phyloP scores from a whole-genome alignment of 2,329 filamentous ascomycete genomes.

The Colletotrichum euphorbiae region DNA sequence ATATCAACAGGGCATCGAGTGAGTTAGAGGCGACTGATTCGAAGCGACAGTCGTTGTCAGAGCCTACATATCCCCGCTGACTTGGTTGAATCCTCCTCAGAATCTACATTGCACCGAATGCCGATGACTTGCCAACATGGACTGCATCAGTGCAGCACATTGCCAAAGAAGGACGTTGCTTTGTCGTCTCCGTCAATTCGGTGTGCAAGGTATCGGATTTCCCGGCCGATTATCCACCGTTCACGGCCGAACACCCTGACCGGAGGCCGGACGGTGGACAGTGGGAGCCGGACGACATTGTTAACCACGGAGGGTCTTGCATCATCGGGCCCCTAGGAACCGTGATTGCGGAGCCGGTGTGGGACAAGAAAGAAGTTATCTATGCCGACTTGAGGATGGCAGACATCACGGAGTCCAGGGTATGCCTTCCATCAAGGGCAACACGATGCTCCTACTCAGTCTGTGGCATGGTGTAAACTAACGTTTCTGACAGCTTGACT shows the following conservation, averaged over 20 bases:
- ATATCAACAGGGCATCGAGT: conserved; percentile 57
- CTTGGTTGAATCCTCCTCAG: conserved; percentile 31
- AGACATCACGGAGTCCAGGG: conserved; percentile 52
- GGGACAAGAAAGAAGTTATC: conserved; percentile 53
- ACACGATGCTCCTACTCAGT: background rate
- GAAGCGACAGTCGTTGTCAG: too few relatives aligned
- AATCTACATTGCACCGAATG: conserved; percentile 49
- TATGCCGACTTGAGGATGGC: conserved; percentile 51
- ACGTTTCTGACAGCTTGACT: conserved; percentile 50
- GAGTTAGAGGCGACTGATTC: conserved; percentile 28
- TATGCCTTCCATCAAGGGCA: conserved; percentile 41
- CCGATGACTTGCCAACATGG: conserved; percentile 51
- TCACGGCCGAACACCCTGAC: conserved; percentile 52
- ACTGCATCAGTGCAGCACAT: conserved; percentile 57
- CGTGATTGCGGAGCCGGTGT: conserved; percentile 53
- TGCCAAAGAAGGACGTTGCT: conserved; percentile 58
- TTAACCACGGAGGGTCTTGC: conserved; percentile 55
- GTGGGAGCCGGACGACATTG: conserved; percentile 52
- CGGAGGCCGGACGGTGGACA: conserved; percentile 51
- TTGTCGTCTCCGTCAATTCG: conserved; percentile 56
- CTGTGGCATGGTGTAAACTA: conserved; percentile 11
- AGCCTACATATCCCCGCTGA: background rate
- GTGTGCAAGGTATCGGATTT: conserved; percentile 56
- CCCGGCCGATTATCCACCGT: conserved; percentile 55
- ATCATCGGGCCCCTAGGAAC: conserved; percentile 54